These are phyloP conservation scores for Penicillium nordicum DNA, from an alignment of 2,329 filamentous ascomycete genomes.

Conservation along the genomic window DNA sequence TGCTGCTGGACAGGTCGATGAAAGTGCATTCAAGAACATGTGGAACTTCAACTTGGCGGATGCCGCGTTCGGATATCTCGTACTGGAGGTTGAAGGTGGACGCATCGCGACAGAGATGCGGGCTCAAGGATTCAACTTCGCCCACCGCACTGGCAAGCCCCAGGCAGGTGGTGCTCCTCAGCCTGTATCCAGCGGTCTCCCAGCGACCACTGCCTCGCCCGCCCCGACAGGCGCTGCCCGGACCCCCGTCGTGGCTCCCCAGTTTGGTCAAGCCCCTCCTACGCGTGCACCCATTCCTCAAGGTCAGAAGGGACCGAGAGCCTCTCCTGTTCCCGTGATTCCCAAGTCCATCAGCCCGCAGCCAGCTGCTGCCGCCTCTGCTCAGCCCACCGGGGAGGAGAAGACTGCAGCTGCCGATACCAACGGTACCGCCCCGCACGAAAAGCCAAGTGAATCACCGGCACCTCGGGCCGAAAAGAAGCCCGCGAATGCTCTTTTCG, in stretches of 20 bases:
- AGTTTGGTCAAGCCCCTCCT: constrained; percentile 42
- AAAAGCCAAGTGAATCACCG: constrained; percentile 44
- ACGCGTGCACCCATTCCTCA: constrained; percentile 30
- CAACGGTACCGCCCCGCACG: constrained; percentile 52
- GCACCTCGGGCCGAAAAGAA: constrained; percentile 60
- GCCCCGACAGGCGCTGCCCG: constrained; percentile 39
- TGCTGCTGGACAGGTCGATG: constrained; percentile 83
- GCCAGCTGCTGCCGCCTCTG: constrained; percentile 37
- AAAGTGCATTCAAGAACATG: constrained; percentile 99
- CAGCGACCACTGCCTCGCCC: constrained; percentile 34
- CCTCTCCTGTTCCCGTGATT: constrained; percentile 43
- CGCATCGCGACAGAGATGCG: constrained; percentile 98
- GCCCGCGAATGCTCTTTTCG: constrained; percentile 79
- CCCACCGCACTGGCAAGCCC: constrained; percentile 86
- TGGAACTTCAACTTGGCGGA: constrained; percentile 99
- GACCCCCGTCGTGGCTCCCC: constrained; percentile 36
- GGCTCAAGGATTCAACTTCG: constrained; percentile 98
- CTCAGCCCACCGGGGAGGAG: constrained; percentile 42
- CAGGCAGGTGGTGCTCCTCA: constrained; percentile 34
- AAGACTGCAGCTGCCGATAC: constrained; percentile 51
- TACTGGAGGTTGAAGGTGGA: constrained; percentile 90
- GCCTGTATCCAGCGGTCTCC: constrained; percentile 26
- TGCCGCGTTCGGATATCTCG: constrained; percentile 93
- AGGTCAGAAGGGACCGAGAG: constrained; percentile 33
- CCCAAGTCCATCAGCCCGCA: constrained; percentile 41